Percentiles rank a stretch among this genome's conserved stretches.
phyloP scores from a whole-genome alignment of 805 yeast species.

The Wickerhamiella qilinensis region DNA sequence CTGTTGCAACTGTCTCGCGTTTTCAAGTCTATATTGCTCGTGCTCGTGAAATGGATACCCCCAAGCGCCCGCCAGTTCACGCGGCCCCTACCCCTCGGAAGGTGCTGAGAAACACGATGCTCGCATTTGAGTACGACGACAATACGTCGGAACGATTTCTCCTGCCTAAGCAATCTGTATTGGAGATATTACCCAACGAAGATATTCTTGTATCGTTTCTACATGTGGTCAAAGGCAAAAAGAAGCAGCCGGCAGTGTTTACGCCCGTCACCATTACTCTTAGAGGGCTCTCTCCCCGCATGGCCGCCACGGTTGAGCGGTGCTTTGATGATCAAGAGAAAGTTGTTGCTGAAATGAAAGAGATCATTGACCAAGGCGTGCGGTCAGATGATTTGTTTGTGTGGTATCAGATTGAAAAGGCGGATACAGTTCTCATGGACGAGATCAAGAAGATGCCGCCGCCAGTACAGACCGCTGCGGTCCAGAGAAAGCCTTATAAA shows the following conservation, averaged over 20 bases:
- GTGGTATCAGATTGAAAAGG: constrained; percentile 54
- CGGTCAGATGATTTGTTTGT: constrained; percentile 46
- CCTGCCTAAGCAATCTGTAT: constrained; percentile 60
- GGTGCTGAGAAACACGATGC: constrained; percentile 24
- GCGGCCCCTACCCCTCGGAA: constrained; percentile 8
- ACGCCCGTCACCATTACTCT: constrained; percentile 55
- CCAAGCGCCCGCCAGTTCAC: not conserved
- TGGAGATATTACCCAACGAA: constrained; percentile 32
- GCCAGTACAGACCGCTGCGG: constrained; percentile 10
- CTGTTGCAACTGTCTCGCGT: constrained; percentile 50
- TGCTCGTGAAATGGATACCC: constrained; percentile 33
- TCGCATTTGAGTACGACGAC: constrained; percentile 76
- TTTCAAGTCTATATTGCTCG: constrained; percentile 69
- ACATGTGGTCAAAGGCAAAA: constrained; percentile 12
- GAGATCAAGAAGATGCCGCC: constrained; percentile 11
- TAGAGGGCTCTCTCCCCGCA: constrained; percentile 47
- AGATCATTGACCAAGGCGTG: constrained; percentile 41
- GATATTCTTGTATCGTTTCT: constrained; percentile 26
- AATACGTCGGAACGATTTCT: constrained; percentile 56
- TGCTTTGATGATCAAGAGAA: constrained; percentile 43
- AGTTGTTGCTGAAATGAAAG: constrained; percentile 46
- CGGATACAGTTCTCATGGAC: constrained; percentile 18
- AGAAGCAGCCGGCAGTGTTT: constrained; percentile 12
- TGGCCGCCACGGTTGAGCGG: constrained; percentile 45
- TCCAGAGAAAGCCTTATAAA: constrained; percentile 8